A percentile compares a stretch with the other conserved stretches of the same genome.
Conservation (phyloP, 2,329 filamentous ascomycete species). For the Neoscytalidium dimidiatum region DNA sequence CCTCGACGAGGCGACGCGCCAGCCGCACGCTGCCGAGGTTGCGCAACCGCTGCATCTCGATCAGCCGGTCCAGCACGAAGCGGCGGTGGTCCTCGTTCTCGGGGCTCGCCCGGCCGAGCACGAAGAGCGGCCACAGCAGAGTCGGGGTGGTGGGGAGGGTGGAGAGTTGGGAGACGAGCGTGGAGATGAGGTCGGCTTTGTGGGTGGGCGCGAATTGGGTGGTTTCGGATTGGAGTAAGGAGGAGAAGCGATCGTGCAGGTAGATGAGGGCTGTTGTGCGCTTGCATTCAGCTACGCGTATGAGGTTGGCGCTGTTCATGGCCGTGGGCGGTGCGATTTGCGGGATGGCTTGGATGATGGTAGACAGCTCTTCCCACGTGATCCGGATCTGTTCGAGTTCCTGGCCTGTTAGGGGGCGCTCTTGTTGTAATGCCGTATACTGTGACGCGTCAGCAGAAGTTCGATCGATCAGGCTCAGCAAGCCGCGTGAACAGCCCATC, state of each 20-base stretch:
- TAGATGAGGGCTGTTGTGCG: conserved; percentile 33
- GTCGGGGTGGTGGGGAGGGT: not conserved
- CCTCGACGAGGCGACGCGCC: conserved; percentile 17
- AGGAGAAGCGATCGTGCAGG: conserved; percentile 25
- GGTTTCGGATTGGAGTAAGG: not conserved
- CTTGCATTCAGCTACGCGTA: conserved; percentile 32
- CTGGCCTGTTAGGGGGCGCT: not conserved
- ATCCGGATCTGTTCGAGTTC: not conserved
- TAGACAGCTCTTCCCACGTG: not conserved
- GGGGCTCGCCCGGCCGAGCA: conserved; percentile 28
- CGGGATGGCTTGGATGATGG: not conserved
- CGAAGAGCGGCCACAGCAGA: conserved; percentile 22
- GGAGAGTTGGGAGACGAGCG: conserved; percentile 24
- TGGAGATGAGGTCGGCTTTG: conserved; percentile 25
- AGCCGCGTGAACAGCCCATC: conserved; percentile 34
- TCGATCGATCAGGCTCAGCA: conserved; percentile 30
- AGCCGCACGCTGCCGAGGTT: conserved; percentile 33
- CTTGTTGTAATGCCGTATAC: not conserved
- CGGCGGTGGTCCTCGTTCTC: conserved; percentile 30
- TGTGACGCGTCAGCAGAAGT: conserved; percentile 23
- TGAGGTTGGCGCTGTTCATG: conserved; percentile 24
- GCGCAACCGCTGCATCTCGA: conserved; percentile 26
- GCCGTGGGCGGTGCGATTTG: conserved; percentile 14
- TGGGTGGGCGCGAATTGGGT: not conserved
- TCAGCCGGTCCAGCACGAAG: conserved; percentile 33